A percentile compares a stretch with the other conserved stretches of the same genome.
These are phyloP conservation scores for Nannochloris sp. DNA, from an alignment of 139 green algal genomes.

Conservation along the genomic window DNA sequence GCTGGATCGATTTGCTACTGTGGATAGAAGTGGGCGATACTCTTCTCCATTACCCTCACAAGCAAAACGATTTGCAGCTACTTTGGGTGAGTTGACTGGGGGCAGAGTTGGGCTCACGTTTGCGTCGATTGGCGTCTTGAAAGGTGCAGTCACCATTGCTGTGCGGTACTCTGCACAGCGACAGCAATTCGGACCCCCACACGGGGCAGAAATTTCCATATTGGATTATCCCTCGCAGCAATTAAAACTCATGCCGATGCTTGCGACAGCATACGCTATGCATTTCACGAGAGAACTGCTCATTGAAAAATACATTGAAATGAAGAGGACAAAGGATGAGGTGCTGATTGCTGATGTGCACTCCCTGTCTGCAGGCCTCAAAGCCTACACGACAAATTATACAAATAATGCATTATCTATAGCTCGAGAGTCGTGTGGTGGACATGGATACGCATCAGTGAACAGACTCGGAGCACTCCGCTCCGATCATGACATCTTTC, in stretches of 20 bases:
- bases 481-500: constrained; percentile 77
- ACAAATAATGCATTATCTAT: constrained; percentile 47
- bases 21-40: constrained; percentile 70
- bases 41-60: constrained; percentile 47
- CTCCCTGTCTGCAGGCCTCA: constrained; percentile 49
- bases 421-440: constrained; percentile 66
- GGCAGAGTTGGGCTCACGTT: constrained; percentile 64
- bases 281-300: constrained; percentile 53
- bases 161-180: constrained; percentile 60
- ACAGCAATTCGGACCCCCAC: constrained; percentile 76
- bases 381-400: constrained; percentile 50
- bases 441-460: constrained; percentile 46
- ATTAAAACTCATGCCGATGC: constrained; percentile 64
- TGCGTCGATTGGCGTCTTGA: constrained; percentile 57
- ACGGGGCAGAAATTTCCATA: constrained; percentile 55
- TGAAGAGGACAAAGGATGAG: constrained; percentile 64
- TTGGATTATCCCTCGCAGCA: constrained; percentile 77
- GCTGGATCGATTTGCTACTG: constrained; percentile 66
- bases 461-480: constrained; percentile 71
- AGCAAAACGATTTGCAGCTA: constrained; percentile 62
- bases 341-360: constrained; percentile 57
- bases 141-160: constrained; percentile 61
- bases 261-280: constrained; percentile 65
- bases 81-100: constrained; percentile 75
- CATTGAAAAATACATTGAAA: constrained; percentile 53